Base-by-base conservation (phyloP, 352 stramenopile species). In the Pythium dissotocum region DNA sequence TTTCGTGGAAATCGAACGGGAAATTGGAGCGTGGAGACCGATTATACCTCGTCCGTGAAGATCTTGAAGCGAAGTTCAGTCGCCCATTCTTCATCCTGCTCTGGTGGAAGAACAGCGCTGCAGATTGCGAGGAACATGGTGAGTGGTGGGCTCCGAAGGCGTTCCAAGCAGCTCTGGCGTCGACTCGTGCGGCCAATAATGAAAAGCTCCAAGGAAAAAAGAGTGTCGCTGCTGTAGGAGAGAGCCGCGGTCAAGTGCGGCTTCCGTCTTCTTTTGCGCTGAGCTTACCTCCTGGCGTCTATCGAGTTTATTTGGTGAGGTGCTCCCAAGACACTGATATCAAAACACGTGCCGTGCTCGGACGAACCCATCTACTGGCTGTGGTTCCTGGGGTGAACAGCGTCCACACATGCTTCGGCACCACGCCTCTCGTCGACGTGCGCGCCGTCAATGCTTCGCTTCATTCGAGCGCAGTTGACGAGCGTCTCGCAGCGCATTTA, bases 121-220 rank as follows among this genome's bases (percentile, higher is more conserved):
- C 21, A 24, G 21, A 24, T 24, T 24, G 26, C 30, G n/a, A 14
- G 5, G 42, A 51, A 5, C 42, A 24, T n/a, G 42, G n/a, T 10
- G 16, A 58, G 28, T 58, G 52, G 52, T 58, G 52, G 52, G 30
- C 36, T 10, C 52, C 52, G 3, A 58, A 58, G 7, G 6, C 42
- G 42, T 51, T 51, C 33, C 33, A 10, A 10, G 33, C 33, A 10
- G 33, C 33, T 6, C 9, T 38, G 33, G 33, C 33, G 33, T 38
- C 33, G 6, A 10, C 33, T 6, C 6, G 33, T 38, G 33, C 6
- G 9, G 33, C 6, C 9, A 10, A 6, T 10, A 38, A 10, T 10
- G 33, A 38, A 6, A 10, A 38, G 9, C 33, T 38, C 33, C 33
- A 38, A 6, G 33, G 33, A 6, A 38, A 38, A 38, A 10, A 38